Evolutionary conservation across 805 yeast species (phyloP), one percentile per base, ranked within the genome.

Genomic region (Metschnikowia noctiluminum): DNA sequence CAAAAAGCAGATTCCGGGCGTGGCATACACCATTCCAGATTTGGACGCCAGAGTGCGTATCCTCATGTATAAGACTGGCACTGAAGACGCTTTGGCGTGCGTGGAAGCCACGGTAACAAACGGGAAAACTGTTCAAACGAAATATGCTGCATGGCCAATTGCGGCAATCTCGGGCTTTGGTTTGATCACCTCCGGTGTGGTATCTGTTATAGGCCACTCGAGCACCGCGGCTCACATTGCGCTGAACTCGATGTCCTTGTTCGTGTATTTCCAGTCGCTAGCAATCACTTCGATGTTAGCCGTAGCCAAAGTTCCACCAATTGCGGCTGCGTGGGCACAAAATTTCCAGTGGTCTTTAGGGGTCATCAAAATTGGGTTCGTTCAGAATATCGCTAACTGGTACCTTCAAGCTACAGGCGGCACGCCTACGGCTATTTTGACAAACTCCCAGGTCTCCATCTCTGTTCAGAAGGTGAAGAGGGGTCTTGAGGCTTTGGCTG

Each of bases 321-420:
- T 94, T 57, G 98, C 97, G 6, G 89, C 96, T 2, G 91, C 98
- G 2, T 92, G 99, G 99, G 84, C 95, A 31, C 96, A 92, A 69
- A 94, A 92, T 71, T 94, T 94, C 74, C 84, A 82, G 68, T 92
- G 98, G 98, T 84, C 97, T 1, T 80, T 92, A 80, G 99, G 99
- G 41, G 84, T 92, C 55, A 87, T 94, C 59, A 78, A 79, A 46
- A 81, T 83, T 7, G 66, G 69, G 12, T 88, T 90, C 61, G 85
- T 92, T 81, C 97, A 91, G 66, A 66, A 74, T 38, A 87, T 89
- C 53, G 85, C 94, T 55, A 80, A 85, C 64, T 92, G 99, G 99
- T 92, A 92, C 66, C 84, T 92, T 45, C 97, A 92, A 70, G 74
- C 96, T 7, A 94, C 99, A 1, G 97, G 97, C 35, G 99, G 99